phyloP scores from a whole-genome alignment of 306 rosid genomes.

The Lablab purpureus region DNA sequence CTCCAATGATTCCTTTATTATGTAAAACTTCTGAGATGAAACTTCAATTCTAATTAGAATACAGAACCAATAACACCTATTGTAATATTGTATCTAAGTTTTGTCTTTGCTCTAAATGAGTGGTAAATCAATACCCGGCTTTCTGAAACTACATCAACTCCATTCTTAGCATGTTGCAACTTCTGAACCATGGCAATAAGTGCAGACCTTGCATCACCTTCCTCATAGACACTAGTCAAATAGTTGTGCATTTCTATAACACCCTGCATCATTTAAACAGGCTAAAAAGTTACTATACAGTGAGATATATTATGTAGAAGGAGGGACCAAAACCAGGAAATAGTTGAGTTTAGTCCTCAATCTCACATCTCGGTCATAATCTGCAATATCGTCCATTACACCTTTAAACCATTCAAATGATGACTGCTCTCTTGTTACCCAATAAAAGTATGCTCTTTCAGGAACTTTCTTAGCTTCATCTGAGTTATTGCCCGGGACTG shows the following conservation, averaged over 20 bases:
- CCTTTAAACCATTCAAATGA: slow-evolving; percentile 99
- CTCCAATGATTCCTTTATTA: no score
- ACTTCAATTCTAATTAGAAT: background rate
- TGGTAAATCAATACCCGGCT: slow-evolving; percentile 66
- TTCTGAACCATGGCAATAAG: slow-evolving; percentile 87
- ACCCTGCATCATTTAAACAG: slow-evolving; percentile 62
- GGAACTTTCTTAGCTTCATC: slow-evolving; percentile 56
- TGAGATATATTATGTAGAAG: background rate
- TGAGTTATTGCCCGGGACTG: background rate
- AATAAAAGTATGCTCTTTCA: slow-evolving; percentile 90
- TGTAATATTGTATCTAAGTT: background rate
- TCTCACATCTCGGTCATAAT: slow-evolving; percentile 76
- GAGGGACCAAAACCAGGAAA: background rate
- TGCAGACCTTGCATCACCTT: slow-evolving; percentile 93
- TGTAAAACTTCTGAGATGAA: background rate
- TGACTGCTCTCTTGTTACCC: slow-evolving; percentile 95
- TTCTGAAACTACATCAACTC: slow-evolving; percentile 87
- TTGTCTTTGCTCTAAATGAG: background rate
- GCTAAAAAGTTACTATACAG: slow-evolving; percentile 5
- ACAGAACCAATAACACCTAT: background rate
- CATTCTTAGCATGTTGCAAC: slow-evolving; percentile 89
- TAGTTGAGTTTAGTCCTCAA: slow-evolving; percentile 16
- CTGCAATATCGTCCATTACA: slow-evolving; percentile 93
- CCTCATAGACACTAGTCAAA: slow-evolving; percentile 89
- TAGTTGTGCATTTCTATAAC: slow-evolving; percentile 94